Evolutionary conservation across 805 yeast genomes (phyloP), one percentile per base, ranked within the genome.

Genomic region (Kazachstania taianensis): DNA sequence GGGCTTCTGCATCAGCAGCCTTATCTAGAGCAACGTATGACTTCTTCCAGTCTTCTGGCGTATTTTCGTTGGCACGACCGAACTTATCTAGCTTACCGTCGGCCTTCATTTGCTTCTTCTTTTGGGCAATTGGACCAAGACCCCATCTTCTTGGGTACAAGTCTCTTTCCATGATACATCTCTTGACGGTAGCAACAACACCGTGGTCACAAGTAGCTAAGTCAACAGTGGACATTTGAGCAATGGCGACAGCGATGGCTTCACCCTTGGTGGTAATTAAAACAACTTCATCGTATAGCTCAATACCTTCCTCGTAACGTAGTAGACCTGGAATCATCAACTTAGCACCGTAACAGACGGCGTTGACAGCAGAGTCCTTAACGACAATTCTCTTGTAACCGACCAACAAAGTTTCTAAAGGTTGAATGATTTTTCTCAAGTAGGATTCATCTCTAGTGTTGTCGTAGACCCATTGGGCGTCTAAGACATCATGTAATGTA

Each of bases 111-210:
- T 89, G 95, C 74, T 92, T 92, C 82, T 92, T 92, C 80, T 86
- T 86, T 66, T 83, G 85, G 42, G 98, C 97, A 60, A 87, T 84
- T 53, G 98, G 98, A 53, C 98, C 98, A 52, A 92, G 69, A 44
- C 98, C 98, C 98, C 98, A 92, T 74, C 96, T 81, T 74, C 98
- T 82, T 67, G 98, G 98, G 65, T 92, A 92, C 35, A 94, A 76
- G 63, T 92, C 98, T 70, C 98, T 81, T 70, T 92, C 98, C 98
- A 92, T 92, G 54, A 92, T 92, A 71, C 97, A 89, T 71, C 98
- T 83, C 75, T 92, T 92, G 57, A 92, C 94, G 71, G 84, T 86
- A 49, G 98, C 96, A 55, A 89, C 98, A 42, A 87, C 86, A 55
- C 98, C 98, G 61, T 92, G 98, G 65, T 92, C 98, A 66, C 97